Base-by-base conservation (phyloP, 2,329 filamentous ascomycete species). In the Hirsutella minnesotensis region DNA sequence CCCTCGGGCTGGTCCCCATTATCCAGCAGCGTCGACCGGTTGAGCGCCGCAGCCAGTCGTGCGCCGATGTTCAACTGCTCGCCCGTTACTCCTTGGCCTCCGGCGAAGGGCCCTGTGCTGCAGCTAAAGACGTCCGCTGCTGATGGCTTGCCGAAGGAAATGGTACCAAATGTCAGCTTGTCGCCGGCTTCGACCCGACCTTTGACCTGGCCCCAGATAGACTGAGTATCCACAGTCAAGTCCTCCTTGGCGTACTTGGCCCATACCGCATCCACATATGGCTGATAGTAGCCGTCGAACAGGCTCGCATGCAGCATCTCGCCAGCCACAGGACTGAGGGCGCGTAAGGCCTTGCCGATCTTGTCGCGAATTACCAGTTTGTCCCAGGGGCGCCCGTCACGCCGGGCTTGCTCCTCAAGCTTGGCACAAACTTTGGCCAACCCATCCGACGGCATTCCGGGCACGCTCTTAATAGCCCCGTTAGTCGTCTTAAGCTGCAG, bases 11-110 rank as follows among this genome's bases (percentile, higher is more conserved):
- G 77, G 49, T 54, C 52, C n/a, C 57, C 42, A 51, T 73, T 63
- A 16, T 61, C 55, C 40, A 84, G 61, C 47, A 92, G 61, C 10
- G 82, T 89, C 29, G 75, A 79, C 18, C 86, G 73, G 61, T 89
- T 87, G 53, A 90, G 76, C 1, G 81, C 83, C 1, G 86, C 85
- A 0, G 81, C 75, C 13, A 92, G 63, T 16, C 86, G 72, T 0
- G 86, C 83, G 9, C 80, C 79, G 44, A 89, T 73, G 33, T 79
- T 79, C 46, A 75, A 72, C 55, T 71, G 68, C 53, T 69, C 61
- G 40, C 62, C 64, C 2, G 60, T 54, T 43, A 68, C 65, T 31
- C 60, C 61, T 5, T 63, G 51, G 40, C 63, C 64, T 34, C 52
- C 59, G 2, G 62, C 68, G 58, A 82, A 81, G 1, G 77, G 72